Conservation (phyloP, 108 stramenopile species). For the Cylindrotheca fusiformis region DNA sequence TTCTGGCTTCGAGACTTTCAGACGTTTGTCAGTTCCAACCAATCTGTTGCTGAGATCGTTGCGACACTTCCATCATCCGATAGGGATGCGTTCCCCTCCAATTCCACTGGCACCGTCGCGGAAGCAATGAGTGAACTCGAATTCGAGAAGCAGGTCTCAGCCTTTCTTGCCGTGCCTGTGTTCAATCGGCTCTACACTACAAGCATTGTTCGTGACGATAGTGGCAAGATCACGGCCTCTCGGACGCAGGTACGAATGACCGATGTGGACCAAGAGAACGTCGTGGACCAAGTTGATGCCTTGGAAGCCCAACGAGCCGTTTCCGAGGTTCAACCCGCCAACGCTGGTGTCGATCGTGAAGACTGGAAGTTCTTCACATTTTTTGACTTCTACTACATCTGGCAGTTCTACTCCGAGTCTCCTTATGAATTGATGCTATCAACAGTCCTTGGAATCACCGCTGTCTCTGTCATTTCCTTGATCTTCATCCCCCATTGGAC, state of each 20-base stretch:
- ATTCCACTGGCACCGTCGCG: no score
- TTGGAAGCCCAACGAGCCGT: constrained; percentile 9
- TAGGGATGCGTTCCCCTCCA: no score
- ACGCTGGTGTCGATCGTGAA: neutral
- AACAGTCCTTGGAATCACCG: no score
- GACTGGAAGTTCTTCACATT: constrained; percentile 16
- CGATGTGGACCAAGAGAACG: constrained; percentile 8
- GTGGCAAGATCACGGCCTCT: constrained; percentile 8
- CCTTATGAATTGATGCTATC: no score
- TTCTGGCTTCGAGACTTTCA: no score
- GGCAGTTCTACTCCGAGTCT: constrained; percentile 28
- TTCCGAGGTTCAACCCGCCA: constrained; percentile 1
- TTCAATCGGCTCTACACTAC: neutral
- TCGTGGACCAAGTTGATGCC: neutral
- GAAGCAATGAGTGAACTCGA: no score
- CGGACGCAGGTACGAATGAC: constrained; percentile 4
- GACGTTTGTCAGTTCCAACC: no score
- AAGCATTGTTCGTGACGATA: constrained; percentile 7
- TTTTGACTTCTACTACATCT: constrained; percentile 7
- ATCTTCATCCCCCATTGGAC: no score
- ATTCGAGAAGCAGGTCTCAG: constrained; percentile 9
- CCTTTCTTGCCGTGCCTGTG: neutral
- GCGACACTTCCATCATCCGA: neutral
- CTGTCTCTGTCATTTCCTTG: neutral
- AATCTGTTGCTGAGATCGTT: constrained; percentile 11